phyloP scores from a whole-genome alignment of 768 basidiomycete species.

The Chiua virens region DNA sequence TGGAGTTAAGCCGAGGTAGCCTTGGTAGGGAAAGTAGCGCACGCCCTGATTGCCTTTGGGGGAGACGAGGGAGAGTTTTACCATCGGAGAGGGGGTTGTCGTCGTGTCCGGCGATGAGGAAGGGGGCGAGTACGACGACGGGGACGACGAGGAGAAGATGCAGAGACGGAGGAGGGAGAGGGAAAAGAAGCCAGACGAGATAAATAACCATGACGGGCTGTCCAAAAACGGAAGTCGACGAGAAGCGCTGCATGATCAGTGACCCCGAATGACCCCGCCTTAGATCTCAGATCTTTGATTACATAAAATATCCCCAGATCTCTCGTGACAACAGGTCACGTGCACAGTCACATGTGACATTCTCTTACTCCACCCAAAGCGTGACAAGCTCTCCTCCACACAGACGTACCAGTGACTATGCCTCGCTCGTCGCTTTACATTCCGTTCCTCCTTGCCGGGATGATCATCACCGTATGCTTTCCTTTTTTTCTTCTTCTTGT shows the following conservation, averaged over 20 bases:
- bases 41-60: conserved; percentile 69
- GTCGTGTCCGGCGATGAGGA: conserved; percentile 15
- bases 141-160: conserved; percentile 15
- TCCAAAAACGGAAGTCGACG: conserved; percentile 27
- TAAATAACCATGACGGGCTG: conserved; percentile 31
- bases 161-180: conserved; percentile 19
- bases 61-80: conserved; percentile 66
- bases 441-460: conserved; percentile 83
- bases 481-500: not conserved
- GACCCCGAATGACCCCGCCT: conserved; percentile 21
- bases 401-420: conserved; percentile 42
- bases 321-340: conserved; percentile 11
- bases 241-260: conserved; percentile 32
- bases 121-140: conserved; percentile 15
- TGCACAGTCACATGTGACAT: conserved; percentile 21
- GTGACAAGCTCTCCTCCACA: conserved; percentile 8
- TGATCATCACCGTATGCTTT: conserved; percentile 78
- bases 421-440: conserved; percentile 60
- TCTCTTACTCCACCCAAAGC: not conserved
- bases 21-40: conserved; percentile 71
- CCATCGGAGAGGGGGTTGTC: conserved; percentile 45
- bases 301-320: no score
- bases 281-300: conserved; percentile 27
- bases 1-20: conserved; percentile 80
- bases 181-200: conserved; percentile 33